Conservation (phyloP, 257 asterid genomes). For the Fraxinus pennsylvanica region DNA sequence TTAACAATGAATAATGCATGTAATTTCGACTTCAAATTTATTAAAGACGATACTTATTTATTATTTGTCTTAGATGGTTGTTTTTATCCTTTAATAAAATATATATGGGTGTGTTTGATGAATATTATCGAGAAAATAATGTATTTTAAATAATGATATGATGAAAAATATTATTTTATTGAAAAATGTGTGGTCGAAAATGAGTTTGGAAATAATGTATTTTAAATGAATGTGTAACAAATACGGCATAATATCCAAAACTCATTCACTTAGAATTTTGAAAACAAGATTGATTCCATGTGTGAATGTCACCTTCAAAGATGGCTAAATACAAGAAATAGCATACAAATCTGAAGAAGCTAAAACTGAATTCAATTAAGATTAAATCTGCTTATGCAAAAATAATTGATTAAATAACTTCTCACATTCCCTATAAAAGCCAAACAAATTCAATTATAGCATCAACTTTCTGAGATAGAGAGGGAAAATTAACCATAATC, state of each 20-base stretch:
- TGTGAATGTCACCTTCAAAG: neutral
- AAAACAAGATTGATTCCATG: neutral
- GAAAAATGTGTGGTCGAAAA: too few species aligned
- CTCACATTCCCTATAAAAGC: conserved; percentile 27
- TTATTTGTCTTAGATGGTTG: too few species aligned
- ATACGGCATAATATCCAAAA: neutral
- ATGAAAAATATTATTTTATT: too few species aligned
- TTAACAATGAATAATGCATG: too few species aligned
- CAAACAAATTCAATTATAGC: neutral
- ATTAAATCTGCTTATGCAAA: neutral
- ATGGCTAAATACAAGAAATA: neutral
- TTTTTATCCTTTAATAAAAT: too few species aligned
- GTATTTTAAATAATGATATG: too few species aligned
- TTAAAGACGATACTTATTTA: too few species aligned
- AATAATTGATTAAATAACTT: neutral
- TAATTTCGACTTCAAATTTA: too few species aligned
- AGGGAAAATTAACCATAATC: neutral
- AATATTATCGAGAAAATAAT: too few species aligned
- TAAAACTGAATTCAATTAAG: neutral
- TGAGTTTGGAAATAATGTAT: too few species aligned
- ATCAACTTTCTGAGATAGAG: neutral
- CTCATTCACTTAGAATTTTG: neutral
- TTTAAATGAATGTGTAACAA: too few species aligned
- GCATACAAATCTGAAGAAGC: neutral
- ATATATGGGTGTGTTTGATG: too few species aligned